Evolutionary conservation across 768 basidiomycete species (phyloP), one percentile per base, ranked within the genome.

Genomic region (Guyanaporus albipodus): DNA sequence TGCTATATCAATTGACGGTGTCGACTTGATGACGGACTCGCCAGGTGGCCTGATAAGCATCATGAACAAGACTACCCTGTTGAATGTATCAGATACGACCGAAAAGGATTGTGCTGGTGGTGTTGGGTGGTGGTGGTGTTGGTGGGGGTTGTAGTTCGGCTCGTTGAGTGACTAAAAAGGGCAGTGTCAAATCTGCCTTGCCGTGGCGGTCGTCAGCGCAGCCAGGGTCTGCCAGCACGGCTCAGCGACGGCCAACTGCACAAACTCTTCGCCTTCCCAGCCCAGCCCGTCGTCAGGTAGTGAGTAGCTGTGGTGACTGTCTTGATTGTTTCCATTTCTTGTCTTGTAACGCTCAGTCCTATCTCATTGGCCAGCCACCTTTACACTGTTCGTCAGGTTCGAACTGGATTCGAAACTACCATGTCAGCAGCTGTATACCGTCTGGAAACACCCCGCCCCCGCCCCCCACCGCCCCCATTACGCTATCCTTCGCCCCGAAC

Each of bases 401-500:
- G 64, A 65, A 55, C 64, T 68, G 64, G 66, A 51, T 68, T 67
- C 64, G 35, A 19, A 61, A 57, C 63, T n/a, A 63, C 51, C 51
- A 82, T 84, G 83, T 80, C 80, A 45, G 71, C 72, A 50, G 69
- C 81, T 22, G 80, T 78, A 14, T 83, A 86, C 69, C 76, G 76
- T 53, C 70, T 88, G 36, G 77, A 87, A 63, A 71, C 80, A 0
- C 76, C 83, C 28, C 79, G 82, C 31, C 70, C 82, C 18, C 77
- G 81, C 37, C 72, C 71, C 11, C 73, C 72, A 0, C 83, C 82
- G 12, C 72, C 81, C 6, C 82, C 84, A 9, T 66, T 86, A 48
- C 77, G 77, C 47, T 75, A 70, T 69, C 53, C 71, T 71, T 53
- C 73, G 69, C 76, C 57, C 61, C 60, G 69, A 57, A 66, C 76